phyloP scores from a whole-genome alignment of 495 filamentous ascomycete species.

The Thozetella sp. region DNA sequence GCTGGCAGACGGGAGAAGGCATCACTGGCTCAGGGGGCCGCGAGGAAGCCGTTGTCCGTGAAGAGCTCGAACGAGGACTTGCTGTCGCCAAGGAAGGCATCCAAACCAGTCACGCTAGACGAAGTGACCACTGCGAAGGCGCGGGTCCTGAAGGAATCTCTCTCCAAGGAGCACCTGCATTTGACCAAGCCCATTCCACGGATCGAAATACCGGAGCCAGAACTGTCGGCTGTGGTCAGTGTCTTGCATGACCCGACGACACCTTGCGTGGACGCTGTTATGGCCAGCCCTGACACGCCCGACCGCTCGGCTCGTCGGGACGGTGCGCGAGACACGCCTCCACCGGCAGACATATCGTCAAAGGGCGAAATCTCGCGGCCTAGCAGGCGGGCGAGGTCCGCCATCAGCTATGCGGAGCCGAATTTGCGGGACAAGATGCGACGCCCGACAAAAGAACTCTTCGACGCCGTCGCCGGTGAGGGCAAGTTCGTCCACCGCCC shows the following conservation, averaged over 20 bases:
- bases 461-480: constrained; percentile 67
- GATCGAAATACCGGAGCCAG: constrained; percentile 21
- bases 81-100: constrained; percentile 37
- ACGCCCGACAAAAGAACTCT: constrained; percentile 72
- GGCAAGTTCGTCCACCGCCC: constrained; percentile 41
- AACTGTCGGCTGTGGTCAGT: constrained; percentile 11
- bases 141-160: constrained; percentile 7
- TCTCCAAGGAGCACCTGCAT: constrained; percentile 3
- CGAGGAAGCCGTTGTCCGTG: constrained; percentile 39
- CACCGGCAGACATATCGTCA: constrained; percentile 54
- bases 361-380: constrained; percentile 54
- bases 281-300: constrained; percentile 36
- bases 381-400: constrained; percentile 63
- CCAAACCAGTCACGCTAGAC: constrained; percentile 18
- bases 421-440: constrained; percentile 88
- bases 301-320: constrained; percentile 18
- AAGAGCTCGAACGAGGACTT: constrained; percentile 50
- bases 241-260: constrained; percentile 31
- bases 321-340: constrained; percentile 52
- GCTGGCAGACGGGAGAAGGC: constrained; percentile 24
- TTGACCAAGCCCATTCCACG: constrained; percentile 6
- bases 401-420: constrained; percentile 84
- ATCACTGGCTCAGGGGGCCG: constrained; percentile 7
- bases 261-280: constrained; percentile 23
- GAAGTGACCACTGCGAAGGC: constrained; percentile 23